Evolutionary conservation across 1,284 basidiomycete genomes (phyloP).

Genomic region (Termitomyces sp.): DNA sequence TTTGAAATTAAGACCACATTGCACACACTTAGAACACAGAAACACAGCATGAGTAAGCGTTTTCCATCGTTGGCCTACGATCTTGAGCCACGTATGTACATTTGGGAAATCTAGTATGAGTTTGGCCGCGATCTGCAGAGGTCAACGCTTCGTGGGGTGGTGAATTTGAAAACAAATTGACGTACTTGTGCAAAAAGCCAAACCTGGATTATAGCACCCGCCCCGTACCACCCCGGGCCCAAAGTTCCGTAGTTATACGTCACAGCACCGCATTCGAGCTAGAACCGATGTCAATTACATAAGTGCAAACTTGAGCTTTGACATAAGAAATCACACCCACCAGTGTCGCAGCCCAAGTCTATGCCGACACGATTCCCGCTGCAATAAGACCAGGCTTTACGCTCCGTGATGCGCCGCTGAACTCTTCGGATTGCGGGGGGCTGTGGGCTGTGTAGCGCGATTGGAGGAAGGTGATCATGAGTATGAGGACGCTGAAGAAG

Average conservation of each 20-base stretch:
- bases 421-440: constrained; percentile 60
- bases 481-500: not conserved
- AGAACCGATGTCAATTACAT: no score
- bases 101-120: not conserved
- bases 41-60: constrained; percentile 63
- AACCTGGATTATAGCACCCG: constrained; percentile 68
- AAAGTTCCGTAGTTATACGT: not conserved
- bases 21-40: constrained; percentile 59
- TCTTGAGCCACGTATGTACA: not conserved
- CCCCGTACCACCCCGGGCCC: constrained; percentile 62
- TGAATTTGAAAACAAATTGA: not conserved
- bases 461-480: not conserved
- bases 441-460: constrained; percentile 45
- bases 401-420: constrained; percentile 75
- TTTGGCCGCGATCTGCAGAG: not conserved
- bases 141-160: no score
- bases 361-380: constrained; percentile 81
- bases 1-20: no score
- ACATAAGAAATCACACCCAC: constrained; percentile 24
- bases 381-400: constrained; percentile 90
- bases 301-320: not conserved
- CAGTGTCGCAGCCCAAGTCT: constrained; percentile 80
- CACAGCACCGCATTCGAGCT: not conserved
- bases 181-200: constrained; percentile 61
- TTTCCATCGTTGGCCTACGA: not conserved